Evolutionary conservation across 768 basidiomycete genomes (phyloP), one percentile per base, ranked within the genome.

Genomic region (Mycena galericulata): DNA sequence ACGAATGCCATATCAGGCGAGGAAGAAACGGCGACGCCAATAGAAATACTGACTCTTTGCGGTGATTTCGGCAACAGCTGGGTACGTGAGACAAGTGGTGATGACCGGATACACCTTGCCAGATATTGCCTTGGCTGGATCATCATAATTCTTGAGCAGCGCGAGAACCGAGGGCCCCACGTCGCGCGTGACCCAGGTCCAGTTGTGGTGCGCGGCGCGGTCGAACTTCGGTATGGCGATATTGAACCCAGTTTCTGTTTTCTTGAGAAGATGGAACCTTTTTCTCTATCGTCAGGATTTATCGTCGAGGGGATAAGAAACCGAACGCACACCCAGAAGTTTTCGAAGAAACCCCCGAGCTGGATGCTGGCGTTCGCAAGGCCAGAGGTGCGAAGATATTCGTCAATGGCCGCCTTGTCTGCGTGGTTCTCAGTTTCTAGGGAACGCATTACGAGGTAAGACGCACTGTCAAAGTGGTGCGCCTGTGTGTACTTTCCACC

Each of bases 31-130:
- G 15, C 8, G 8, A n/a, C n/a, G 10, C 27, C 3, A 36, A 17
- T 27, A 11, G 4, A 2, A 18, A 4, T 15, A 14, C 60, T 0
- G 4, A 62, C 60, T 36, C 27, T 50, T 41, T n/a, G 49, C n/a
- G 27, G 24, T 36, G 10, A 50, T 41, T 9, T 50, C 40, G 2
- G 60, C 49, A n/a, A 62, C 8, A 12, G 45, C 60, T 2, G 60
- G 49, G 20, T 51, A 62, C 0, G 60, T 40, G 24, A 62, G 26
- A 9, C 20, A 40, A 10, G 30, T 12, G 1, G 43, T 55, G 20
- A 63, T 54, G 15, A 62, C 62, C 20, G 62, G 51, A 38, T 62
- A 63, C 1, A 34, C 53, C 32, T 63, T 63, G 4, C 62, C 62
- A 2, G 53, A 63, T 3, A 63, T 20, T 2, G 18, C 17, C 41